Evolutionary conservation across 2,329 filamentous ascomycete species (phyloP), one percentile per base, ranked within the genome.

Genomic region (Geosmithia flava): DNA sequence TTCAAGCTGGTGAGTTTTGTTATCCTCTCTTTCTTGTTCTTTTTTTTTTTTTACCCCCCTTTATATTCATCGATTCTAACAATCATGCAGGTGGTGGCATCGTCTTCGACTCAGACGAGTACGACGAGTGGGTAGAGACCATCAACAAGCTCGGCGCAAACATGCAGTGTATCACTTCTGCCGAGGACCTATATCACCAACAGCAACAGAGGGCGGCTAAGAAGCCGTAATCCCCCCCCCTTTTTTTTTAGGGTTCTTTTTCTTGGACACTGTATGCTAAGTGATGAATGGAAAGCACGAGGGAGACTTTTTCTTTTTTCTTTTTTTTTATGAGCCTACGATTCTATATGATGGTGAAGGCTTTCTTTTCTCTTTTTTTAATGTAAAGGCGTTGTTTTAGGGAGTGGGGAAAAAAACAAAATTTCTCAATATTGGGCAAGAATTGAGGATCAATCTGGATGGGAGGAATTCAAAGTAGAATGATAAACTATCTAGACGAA

Each of bases 111-210:
- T 94, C 87, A 41, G 90, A 95, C 61, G 85, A 75, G 56, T 84
- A 96, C 54, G 93, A 97, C 66, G 96, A 90, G 74, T 79, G 91
- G 66, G 88, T 97, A 76, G 96, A 94, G 54, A 87, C 81, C 47
- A 82, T 93, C 70, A 97, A 98, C 72, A 98, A 98, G 75, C 72
- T 95, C 45, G 82, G 85, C 23, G 87, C 88, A 43, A 95, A 95
- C 63, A 88, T 94, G 72, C 78, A 85, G 55, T 93, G 87, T 66
- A 90, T 97, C 63, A 83, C 81, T 50, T 79, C 82, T 47, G 91
- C 90, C 2, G 91, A 96, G 69, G 75, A 83, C 62, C 60, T 76
- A n/a, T 76, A 76, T 54, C 56, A 64, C 41, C 57, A 64, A 50
- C 61, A 65, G 49, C 59, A 62, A 42, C 47, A 48, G 40, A 23